Base-by-base conservation (phyloP, 306 rosid species). In the Cucurbita moschata region DNA sequence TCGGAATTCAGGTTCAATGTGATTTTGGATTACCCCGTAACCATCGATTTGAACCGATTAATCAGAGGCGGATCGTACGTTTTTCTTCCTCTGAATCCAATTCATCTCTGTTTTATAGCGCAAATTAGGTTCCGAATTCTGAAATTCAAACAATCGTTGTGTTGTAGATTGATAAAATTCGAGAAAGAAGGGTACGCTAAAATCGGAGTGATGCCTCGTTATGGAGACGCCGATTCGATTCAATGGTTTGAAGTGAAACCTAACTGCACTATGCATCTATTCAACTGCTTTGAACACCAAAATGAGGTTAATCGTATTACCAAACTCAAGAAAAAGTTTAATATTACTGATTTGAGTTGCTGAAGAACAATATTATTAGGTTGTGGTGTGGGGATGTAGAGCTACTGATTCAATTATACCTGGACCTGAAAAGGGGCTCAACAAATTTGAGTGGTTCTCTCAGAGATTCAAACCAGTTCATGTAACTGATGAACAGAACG, bases 201-300 rank as follows among this genome's bases (percentile, higher is more conserved):
- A 75, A 92, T 92, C 44, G 94, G 94, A 23, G 77, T 89, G 18
- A 89, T 92, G 92, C 96, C 92, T 51, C 96, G 85, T 73, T 87
- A 78, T 58, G 90, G 96, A 23, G 77, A 86, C 75, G 81, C 88
- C 18, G 58, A 71, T 74, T 86, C 92, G 74, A 69, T 89, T 72
- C 63, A 63, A 50, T 92, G 97, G 97, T 89, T 89, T 81, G 59
- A 78, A 0, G 94, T 89, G 46, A 78, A 85, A 77, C 89, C 88
- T 65, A 83, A 81, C 54, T 87, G 89, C 81, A 85, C 92, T 10
- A 76, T 89, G 76, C 96, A 85, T 77, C 81, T 86, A 38, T 71
- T 92, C 79, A 89, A 87, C 78, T 81, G 88, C 72, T 92, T 87
- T 61, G 96, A 89, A 72, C 86, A 82, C 54, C 79, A 81, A 15